phyloP scores from a whole-genome alignment of 1,284 basidiomycete species.

The Cronartium quercuum region DNA sequence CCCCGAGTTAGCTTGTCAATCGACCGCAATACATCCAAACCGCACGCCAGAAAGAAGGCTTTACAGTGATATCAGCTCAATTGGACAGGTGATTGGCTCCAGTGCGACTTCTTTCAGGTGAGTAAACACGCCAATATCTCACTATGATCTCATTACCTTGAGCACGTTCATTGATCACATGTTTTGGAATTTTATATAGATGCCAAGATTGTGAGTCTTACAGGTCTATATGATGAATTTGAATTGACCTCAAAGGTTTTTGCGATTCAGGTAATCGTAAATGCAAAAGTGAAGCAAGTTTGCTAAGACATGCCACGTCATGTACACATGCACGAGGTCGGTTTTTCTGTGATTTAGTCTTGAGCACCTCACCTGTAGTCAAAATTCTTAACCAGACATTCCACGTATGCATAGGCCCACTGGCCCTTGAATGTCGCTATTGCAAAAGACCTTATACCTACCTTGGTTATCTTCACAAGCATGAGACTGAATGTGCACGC shows the following conservation, averaged over 20 bases:
- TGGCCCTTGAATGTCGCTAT: not conserved
- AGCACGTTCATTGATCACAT: not conserved
- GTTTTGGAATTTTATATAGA: not conserved
- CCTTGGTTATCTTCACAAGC: constrained; percentile 1
- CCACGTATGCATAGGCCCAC: not conserved
- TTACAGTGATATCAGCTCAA: too few relatives aligned
- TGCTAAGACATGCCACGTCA: not conserved
- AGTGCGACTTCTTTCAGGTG: not conserved
- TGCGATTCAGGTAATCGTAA: not conserved
- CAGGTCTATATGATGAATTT: not conserved
- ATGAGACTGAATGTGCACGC: not conserved
- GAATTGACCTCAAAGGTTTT: not conserved
- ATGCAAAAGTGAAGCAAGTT: not conserved
- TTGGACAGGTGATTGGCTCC: too few relatives aligned
- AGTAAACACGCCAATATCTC: not conserved
- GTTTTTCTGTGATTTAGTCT: not conserved
- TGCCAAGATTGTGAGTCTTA: not conserved
- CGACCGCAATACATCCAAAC: too few relatives aligned
- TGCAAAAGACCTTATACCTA: not conserved
- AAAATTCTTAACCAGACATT: too few relatives aligned
- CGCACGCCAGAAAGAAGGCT: too few relatives aligned
- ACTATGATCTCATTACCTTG: not conserved
- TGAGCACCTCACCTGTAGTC: too few relatives aligned
- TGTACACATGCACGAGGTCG: not conserved
- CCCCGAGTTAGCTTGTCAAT: too few relatives aligned